Percentiles rank a stretch among this genome's conserved stretches.
phyloP scores from a whole-genome alignment of 108 stramenopile genomes.

The Cyclotella choctawhatcheeana region DNA sequence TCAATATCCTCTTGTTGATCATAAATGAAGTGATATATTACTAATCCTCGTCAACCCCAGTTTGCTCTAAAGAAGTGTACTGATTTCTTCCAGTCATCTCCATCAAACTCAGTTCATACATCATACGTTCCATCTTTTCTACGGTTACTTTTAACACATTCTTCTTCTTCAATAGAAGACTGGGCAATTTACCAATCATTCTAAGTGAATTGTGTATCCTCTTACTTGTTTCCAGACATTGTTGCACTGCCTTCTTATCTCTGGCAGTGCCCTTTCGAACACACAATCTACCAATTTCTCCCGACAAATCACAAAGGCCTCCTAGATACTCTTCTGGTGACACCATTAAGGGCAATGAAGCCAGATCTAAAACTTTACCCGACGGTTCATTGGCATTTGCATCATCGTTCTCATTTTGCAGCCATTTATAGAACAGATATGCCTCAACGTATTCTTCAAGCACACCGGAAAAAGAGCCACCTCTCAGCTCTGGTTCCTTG shows the following conservation, averaged over 20 bases:
- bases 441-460: conserved; percentile 96
- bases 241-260: conserved; percentile 70
- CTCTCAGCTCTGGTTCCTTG: conserved; percentile 80
- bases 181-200: conserved; percentile 57
- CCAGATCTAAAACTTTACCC: conserved; percentile 50
- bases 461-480: conserved; percentile 75
- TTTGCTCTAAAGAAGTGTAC: conserved; percentile 31
- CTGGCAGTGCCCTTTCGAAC: conserved; percentile 87
- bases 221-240: conserved; percentile 70
- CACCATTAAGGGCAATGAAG: conserved; percentile 60
- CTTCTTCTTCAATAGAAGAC: conserved; percentile 69
- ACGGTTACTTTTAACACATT: conserved; percentile 58
- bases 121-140: conserved; percentile 81
- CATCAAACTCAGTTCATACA: conserved; percentile 85
- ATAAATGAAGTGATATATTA: too few species aligned
- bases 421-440: conserved; percentile 89
- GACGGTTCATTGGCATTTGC: conserved; percentile 34
- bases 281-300: conserved; percentile 94
- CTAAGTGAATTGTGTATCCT: conserved; percentile 56
- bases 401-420: conserved; percentile 22
- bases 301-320: conserved; percentile 95
- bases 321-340: conserved; percentile 90
- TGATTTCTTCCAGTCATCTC: conserved; percentile 64
- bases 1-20: too few species aligned
- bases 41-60: neutral